Conservation (phyloP, 768 basidiomycete genomes). For the Termitomyces bulborhizus region DNA sequence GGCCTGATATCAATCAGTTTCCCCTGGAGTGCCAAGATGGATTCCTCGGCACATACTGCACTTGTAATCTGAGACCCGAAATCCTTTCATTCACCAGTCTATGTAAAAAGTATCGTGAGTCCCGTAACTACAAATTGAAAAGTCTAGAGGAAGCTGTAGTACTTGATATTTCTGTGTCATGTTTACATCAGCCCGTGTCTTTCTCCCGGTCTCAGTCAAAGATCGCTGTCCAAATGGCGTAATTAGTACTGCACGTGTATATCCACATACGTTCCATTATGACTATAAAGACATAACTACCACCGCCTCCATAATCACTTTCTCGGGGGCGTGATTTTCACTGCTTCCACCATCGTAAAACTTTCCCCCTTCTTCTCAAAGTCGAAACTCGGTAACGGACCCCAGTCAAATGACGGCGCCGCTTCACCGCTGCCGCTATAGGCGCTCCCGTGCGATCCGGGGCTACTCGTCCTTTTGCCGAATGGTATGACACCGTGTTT, state of each 20-base stretch:
- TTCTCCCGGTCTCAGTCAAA: background rate
- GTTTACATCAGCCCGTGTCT: too few species aligned
- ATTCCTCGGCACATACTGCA: background rate
- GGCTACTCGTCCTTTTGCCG: constrained; percentile 24
- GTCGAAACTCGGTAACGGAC: constrained; percentile 46
- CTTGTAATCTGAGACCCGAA: background rate
- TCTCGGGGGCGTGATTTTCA: constrained; percentile 12
- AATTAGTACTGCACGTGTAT: background rate
- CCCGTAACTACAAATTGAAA: too few species aligned
- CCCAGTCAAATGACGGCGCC: constrained; percentile 50
- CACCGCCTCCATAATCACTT: background rate
- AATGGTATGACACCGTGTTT: constrained; percentile 35
- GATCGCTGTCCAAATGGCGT: background rate
- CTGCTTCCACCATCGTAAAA: constrained; percentile 17
- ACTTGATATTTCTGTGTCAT: too few species aligned
- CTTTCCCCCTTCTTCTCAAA: constrained; percentile 11
- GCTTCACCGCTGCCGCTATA: constrained; percentile 12
- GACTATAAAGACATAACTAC: background rate
- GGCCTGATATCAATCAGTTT: too few species aligned
- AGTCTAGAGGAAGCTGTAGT: too few species aligned
- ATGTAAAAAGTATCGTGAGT: too few species aligned
- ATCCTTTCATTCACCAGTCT: too few species aligned
- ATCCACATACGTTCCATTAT: background rate
- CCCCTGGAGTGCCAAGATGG: background rate
- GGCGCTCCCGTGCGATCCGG: constrained; percentile 7